Conservation (phyloP, 257 asterid genomes). For the Fraxinus cuspidata region DNA sequence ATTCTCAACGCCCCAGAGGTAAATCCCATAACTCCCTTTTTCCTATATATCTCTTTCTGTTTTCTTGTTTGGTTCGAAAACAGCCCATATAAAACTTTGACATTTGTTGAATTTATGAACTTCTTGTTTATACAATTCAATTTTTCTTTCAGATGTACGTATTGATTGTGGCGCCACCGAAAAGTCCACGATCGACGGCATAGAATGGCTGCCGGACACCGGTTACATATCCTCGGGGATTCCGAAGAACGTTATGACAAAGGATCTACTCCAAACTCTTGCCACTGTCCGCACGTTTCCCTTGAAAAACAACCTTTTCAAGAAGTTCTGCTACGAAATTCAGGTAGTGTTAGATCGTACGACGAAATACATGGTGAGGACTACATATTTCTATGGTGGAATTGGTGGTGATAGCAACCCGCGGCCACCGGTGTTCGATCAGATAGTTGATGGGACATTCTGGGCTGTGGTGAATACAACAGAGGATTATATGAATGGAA, state of each 20-base stretch:
- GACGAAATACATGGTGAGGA: slow-evolving; percentile 63
- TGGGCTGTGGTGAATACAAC: slow-evolving; percentile 91
- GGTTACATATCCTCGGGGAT: slow-evolving; percentile 55
- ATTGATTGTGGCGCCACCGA: slow-evolving; percentile 73
- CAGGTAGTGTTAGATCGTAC: slow-evolving; percentile 51
- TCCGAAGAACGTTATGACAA: slow-evolving; percentile 39
- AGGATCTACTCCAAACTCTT: slow-evolving; percentile 38
- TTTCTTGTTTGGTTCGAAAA: background rate
- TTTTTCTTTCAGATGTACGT: slow-evolving; percentile 44
- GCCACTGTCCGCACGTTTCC: slow-evolving; percentile 82
- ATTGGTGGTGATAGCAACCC: slow-evolving; percentile 61
- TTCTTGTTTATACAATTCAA: background rate
- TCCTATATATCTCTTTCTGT: background rate
- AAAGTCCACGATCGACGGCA: slow-evolving; percentile 43
- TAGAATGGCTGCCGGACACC: slow-evolving; percentile 65
- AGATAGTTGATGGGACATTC: slow-evolving; percentile 89
- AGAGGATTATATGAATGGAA: slow-evolving; percentile 48
- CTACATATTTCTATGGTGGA: slow-evolving; percentile 84
- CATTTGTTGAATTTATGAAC: background rate
- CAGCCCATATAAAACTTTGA: background rate
- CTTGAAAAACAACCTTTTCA: slow-evolving; percentile 44
- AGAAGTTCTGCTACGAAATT: slow-evolving; percentile 83
- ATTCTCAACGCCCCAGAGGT: slow-evolving; percentile 63
- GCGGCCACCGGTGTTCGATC: slow-evolving; percentile 94
- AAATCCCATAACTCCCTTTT: slow-evolving; percentile 6